Conservation (phyloP, 257 asterid species). For the Solanum peruvianum region DNA sequence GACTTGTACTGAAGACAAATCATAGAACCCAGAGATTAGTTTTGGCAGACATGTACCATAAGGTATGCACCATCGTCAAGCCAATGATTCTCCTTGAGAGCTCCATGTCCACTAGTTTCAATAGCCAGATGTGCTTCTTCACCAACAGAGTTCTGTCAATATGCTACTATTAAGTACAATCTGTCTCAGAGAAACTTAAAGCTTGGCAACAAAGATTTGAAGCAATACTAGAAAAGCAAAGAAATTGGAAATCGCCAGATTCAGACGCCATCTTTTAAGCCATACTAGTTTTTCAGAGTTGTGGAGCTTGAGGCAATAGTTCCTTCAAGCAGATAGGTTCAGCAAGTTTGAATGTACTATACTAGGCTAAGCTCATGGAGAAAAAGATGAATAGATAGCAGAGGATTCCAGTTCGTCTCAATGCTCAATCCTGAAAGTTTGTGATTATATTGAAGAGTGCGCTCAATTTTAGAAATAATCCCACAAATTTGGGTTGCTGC, state of each 20-base stretch:
- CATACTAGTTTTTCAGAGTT: background rate
- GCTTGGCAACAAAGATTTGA: background rate
- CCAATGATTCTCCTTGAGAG: slow-evolving; percentile 98
- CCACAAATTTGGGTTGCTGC: background rate
- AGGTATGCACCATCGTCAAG: slow-evolving; percentile 99
- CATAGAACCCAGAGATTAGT: background rate
- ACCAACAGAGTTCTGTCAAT: slow-evolving; percentile 64
- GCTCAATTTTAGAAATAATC: background rate
- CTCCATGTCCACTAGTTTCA: slow-evolving; percentile 99
- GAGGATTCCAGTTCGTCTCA: background rate
- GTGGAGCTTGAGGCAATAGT: background rate
- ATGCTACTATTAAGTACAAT: slow-evolving; percentile 5
- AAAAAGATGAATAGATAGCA: background rate
- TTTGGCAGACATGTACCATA: slow-evolving; percentile 46
- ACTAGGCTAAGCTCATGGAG: background rate
- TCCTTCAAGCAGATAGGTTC: background rate
- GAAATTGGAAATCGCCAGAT: background rate
- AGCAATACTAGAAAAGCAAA: background rate
- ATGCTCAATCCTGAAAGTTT: background rate
- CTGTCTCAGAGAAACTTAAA: background rate
- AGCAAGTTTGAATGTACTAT: background rate
- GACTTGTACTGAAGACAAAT: background rate
- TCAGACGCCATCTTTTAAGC: background rate
- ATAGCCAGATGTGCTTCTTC: slow-evolving; percentile 95
- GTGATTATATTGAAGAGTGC: background rate